Percentiles rank a stretch among this genome's conserved stretches.
These are phyloP conservation scores for Scedosporium dehoogii DNA, from an alignment of 2,329 filamentous ascomycete species.

Conservation along the genomic window DNA sequence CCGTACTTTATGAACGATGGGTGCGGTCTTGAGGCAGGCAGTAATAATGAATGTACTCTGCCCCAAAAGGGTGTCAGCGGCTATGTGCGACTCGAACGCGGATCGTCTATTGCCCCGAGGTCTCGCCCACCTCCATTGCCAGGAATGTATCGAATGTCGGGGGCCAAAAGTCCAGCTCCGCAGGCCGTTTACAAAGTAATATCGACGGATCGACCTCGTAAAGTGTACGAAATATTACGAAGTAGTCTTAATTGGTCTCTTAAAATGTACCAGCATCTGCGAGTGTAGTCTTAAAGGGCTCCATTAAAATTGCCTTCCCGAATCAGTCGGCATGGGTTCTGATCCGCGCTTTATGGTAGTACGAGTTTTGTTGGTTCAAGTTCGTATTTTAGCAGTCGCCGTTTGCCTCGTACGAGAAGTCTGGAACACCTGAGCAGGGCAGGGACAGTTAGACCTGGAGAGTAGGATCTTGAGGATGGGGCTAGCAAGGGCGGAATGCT, in stretches of 20 bases:
- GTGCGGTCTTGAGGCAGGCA: too few species aligned
- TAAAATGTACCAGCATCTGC: background rate
- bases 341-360: background rate
- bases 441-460: background rate
- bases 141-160: background rate
- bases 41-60: too few species aligned
- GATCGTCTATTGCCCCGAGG: constrained; percentile 6
- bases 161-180: background rate
- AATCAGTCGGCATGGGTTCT: background rate
- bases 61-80: background rate
- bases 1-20: background rate
- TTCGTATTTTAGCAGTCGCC: background rate
- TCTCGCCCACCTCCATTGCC: background rate
- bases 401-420: background rate
- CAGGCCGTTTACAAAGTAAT: background rate
- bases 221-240: background rate
- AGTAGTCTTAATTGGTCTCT: background rate
- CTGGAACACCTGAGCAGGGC: background rate
- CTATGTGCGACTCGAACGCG: background rate
- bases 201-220: background rate
- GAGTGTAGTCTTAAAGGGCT: background rate
- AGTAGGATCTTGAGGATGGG: too few species aligned
- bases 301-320: background rate
- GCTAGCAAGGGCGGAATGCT: too few species aligned
- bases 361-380: background rate